A percentile compares a stretch with the other conserved stretches of the same genome.
Conservation (phyloP, 805 yeast genomes). For the Saccharomycopsis capsularis region DNA sequence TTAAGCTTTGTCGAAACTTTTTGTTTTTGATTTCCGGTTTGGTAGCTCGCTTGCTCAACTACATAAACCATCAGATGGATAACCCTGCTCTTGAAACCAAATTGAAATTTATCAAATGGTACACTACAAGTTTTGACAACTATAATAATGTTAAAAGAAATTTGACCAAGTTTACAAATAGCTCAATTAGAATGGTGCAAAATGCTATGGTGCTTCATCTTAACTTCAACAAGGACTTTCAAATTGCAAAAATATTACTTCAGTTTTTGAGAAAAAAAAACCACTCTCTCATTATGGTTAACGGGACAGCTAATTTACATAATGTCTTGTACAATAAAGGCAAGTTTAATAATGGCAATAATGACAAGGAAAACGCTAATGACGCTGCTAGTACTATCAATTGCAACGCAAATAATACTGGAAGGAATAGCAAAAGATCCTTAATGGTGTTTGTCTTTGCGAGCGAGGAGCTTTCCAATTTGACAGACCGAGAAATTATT, state of each 20-base stretch:
- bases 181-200: constrained; percentile 61
- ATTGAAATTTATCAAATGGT: constrained; percentile 49
- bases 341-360: constrained; percentile 30
- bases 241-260: constrained; percentile 6
- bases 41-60: constrained; percentile 59
- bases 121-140: constrained; percentile 57
- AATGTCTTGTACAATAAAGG: constrained; percentile 77
- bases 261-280: constrained; percentile 29
- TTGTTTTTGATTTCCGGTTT: constrained; percentile 58
- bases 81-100: constrained; percentile 36
- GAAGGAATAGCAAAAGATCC: neutral
- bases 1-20: constrained; percentile 73
- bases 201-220: constrained; percentile 61
- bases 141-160: constrained; percentile 75
- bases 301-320: constrained; percentile 40
- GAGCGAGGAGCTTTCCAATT: constrained; percentile 39
- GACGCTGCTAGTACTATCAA: constrained; percentile 27
- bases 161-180: constrained; percentile 67
- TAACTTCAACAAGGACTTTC: constrained; percentile 24
- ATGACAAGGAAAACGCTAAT: constrained; percentile 41
- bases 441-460: constrained; percentile 59
- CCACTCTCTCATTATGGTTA: constrained; percentile 49
- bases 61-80: constrained; percentile 63
- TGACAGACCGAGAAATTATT: constrained; percentile 36
- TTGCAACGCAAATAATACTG: constrained; percentile 37